Evolutionary conservation across 129 eudicot genomes (phyloP), one percentile per base, ranked within the genome.

Genomic region (Chrysanthemum makinoi): DNA sequence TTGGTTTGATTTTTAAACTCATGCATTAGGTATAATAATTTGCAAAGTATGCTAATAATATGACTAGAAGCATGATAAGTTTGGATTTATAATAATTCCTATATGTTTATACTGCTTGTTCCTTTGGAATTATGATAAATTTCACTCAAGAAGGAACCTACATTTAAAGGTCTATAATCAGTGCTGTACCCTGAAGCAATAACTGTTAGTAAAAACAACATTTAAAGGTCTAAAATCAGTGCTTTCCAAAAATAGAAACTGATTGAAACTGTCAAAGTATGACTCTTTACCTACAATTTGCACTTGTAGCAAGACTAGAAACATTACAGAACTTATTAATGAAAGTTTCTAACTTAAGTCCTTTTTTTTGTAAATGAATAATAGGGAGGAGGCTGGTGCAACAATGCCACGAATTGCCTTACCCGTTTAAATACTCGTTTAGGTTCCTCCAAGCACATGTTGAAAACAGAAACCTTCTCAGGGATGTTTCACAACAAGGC

Each of bases 351-450:
- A 16, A 62, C 15, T 17, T 11, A 20, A 15, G 9, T 18, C 19
- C 5, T 2, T 10, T 75, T 48, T 19, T 39, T 39, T 7, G 46
- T 2, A 6, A 16, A 35, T 54, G 35, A 63, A 54, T 66, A 66
- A 46, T 55, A 91, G 97, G 97, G 97, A 69, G 97, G 97, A 76
- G 98, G 97, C 30, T 94, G 98, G 98, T 94, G 98, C 86, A 85
- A 94, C 71, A 89, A 90, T 69, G 86, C 68, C 11, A 85, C 93
- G 20, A 87, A 65, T 77, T 94, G 98, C 77, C 87, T 94, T 50
- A 79, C 80, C 17, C 95, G 96, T 28, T 84, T 46, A 74, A 65
- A 82, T 59, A 77, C 77, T 47, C 86, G 83, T 16, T 75, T 89
- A 62, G 98, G 98, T 59, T 94, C 98, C 56, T 94, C 98, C 20